These are phyloP conservation scores for Reticulascus tulasneorum DNA, from an alignment of 2,329 filamentous ascomycete species.

Conservation along the genomic window DNA sequence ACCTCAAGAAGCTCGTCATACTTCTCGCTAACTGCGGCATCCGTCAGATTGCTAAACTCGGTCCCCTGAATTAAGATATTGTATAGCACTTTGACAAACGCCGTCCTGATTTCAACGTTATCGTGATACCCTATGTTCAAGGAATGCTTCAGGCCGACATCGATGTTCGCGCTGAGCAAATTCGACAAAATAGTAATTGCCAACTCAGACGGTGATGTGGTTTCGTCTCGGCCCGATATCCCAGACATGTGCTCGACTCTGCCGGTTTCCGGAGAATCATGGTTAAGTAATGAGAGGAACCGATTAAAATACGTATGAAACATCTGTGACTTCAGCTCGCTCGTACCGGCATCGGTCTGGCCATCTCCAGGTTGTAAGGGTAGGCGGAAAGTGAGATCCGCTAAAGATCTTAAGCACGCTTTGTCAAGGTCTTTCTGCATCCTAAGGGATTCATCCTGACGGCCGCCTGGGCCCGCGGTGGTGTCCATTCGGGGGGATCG, in stretches of 20 bases:
- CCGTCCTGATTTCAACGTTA: slow-evolving; percentile 64
- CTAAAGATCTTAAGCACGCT: slow-evolving; percentile 61
- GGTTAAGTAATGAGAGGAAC: slow-evolving; percentile 62
- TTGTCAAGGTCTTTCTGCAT: slow-evolving; percentile 64
- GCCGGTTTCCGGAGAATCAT: slow-evolving; percentile 45
- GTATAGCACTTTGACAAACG: slow-evolving; percentile 66
- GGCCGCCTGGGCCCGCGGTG: slow-evolving; percentile 27
- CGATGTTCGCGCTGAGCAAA: slow-evolving; percentile 66
- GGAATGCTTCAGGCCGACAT: slow-evolving; percentile 67
- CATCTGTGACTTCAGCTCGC: slow-evolving; percentile 66
- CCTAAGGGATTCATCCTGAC: slow-evolving; percentile 53
- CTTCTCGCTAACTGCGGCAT: slow-evolving; percentile 64
- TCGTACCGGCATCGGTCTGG: slow-evolving; percentile 62
- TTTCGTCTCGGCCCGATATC: slow-evolving; percentile 43
- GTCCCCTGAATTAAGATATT: slow-evolving; percentile 70
- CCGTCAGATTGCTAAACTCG: slow-evolving; percentile 65
- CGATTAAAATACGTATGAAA: slow-evolving; percentile 69
- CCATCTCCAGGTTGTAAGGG: slow-evolving; percentile 63
- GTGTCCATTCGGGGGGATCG: slow-evolving; percentile 45
- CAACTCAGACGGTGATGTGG: slow-evolving; percentile 54
- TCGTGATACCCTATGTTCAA: slow-evolving; percentile 68
- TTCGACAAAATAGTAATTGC: slow-evolving; percentile 67
- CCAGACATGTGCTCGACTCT: slow-evolving; percentile 33
- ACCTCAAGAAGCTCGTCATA: slow-evolving; percentile 63
- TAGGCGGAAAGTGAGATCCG: slow-evolving; percentile 62